Evolutionary conservation across 768 basidiomycete species (phyloP), one percentile per base, ranked within the genome.

Genomic region (Termitomyces sp.): DNA sequence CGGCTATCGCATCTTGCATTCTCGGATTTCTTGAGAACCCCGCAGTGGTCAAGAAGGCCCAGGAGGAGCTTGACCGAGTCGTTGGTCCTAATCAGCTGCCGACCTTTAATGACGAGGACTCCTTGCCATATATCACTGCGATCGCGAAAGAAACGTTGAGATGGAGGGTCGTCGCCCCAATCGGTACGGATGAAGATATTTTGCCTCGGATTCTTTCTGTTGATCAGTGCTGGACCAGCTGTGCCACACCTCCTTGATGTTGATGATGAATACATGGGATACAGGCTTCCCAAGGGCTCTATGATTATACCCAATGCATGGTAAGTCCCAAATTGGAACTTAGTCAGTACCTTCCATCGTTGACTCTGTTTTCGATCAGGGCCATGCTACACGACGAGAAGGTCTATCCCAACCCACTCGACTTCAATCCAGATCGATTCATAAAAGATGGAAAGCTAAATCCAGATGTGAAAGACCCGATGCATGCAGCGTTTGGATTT

Each of bases 381-480:
- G 69, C 69, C 5, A 72, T 78, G 30, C 60, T 69, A 5, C 70
- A 66, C 48, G 64, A 78, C 20, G 67, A 69, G 55, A 55, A 59
- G 9, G 62, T 62, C 24, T 77, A 76, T 57, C 68, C 71, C 4
- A 62, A 72, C 1, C 72, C 75, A 8, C 56, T 65, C 1, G 39
- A 10, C 5, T 77, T 76, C 62, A 61, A 65, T 16, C 76, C 77
- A 3, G 76, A 73, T n/a, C 64, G 76, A 6, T 78, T 73, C 58
- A 40, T 71, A 65, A 59, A 75, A 63, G 51, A 69, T 52, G 30
- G 61, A 3, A 65, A 65, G 24, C 30, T 62, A 26, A 57, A 64
- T 30, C 58, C 53, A 7, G 50, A 51, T 24, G 56, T 67, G 22
- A 53, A 53, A 27, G 67, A 70, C n/a, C n/a, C n/a, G n/a, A n/a